Evolutionary conservation across 306 rosid genomes (phyloP).

Genomic region (Prosopis cineraria): DNA sequence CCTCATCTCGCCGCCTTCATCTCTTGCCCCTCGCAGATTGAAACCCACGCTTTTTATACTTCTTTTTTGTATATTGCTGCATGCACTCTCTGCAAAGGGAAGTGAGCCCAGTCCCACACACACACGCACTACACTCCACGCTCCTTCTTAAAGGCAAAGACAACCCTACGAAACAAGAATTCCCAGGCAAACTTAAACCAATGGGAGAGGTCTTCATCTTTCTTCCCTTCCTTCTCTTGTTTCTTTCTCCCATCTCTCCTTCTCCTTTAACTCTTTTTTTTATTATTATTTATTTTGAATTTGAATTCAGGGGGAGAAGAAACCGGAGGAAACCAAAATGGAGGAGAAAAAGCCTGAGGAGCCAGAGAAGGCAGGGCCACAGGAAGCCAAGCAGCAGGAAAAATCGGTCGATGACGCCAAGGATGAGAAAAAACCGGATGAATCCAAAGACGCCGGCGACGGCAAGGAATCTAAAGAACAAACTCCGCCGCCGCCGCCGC

Average conservation of each 20-base stretch:
- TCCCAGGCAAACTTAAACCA: background rate
- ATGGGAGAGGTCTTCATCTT: constrained; percentile 61
- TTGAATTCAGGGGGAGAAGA: constrained; percentile 63
- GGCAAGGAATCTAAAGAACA: constrained; percentile 38
- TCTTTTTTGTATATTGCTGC: background rate
- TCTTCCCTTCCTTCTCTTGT: background rate
- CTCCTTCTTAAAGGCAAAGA: background rate
- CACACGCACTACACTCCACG: too few relatives aligned
- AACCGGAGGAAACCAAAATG: constrained; percentile 50
- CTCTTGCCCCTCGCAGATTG: constrained; percentile 30
- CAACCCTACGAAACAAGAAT: background rate
- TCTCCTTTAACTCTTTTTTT: background rate
- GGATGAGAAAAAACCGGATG: constrained; percentile 33
- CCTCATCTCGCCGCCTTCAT: constrained; percentile 45
- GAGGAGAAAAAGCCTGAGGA: constrained; percentile 53
- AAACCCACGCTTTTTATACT: background rate
- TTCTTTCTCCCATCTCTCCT: background rate
- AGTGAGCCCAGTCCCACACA: background rate
- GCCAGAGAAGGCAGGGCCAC: constrained; percentile 33
- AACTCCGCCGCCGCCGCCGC: constrained; percentile 48
- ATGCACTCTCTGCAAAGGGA: background rate
- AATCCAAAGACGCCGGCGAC: constrained; percentile 37
- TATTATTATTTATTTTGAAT: background rate
- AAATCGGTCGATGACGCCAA: constrained; percentile 23
- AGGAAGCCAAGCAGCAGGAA: constrained; percentile 8